Conservation (phyloP, 441 rosid species). For the Gossypium schwendimanii region DNA sequence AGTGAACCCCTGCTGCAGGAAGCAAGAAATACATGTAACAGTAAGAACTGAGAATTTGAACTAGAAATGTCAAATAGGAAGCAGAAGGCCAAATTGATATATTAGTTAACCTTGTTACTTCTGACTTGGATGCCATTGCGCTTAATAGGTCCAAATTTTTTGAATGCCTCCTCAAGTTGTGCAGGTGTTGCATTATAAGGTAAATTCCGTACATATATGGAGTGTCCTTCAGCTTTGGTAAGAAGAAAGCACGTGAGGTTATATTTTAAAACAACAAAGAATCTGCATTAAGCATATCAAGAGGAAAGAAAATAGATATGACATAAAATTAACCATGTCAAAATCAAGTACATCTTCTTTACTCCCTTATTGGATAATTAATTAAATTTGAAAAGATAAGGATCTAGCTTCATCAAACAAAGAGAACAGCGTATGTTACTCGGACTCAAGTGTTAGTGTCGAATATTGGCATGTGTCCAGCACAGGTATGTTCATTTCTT, state of each 20-base stretch:
- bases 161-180: slow-evolving; percentile 68
- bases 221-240: slow-evolving; percentile 62
- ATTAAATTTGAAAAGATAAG: not conserved
- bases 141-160: slow-evolving; percentile 75
- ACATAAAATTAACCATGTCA: slow-evolving; percentile 6
- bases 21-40: slow-evolving; percentile 16
- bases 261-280: slow-evolving; percentile 7
- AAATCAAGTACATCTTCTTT: slow-evolving; percentile 4
- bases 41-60: slow-evolving; percentile 20
- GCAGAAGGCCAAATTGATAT: slow-evolving; percentile 12
- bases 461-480: not conserved
- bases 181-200: slow-evolving; percentile 66
- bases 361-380: not conserved
- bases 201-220: slow-evolving; percentile 79
- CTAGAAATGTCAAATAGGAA: not conserved
- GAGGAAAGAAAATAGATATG: not conserved
- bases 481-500: not conserved
- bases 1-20: slow-evolving; percentile 73
- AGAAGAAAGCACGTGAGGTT: not conserved
- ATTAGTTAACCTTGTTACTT: slow-evolving; percentile 63
- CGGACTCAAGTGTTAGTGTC: not conserved
- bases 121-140: slow-evolving; percentile 87
- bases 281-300: slow-evolving; percentile 2
- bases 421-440: not conserved
- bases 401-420: not conserved